These are phyloP conservation scores for Citropsis articulata DNA, from an alignment of 345 rosid genomes.

Conservation along the genomic window DNA sequence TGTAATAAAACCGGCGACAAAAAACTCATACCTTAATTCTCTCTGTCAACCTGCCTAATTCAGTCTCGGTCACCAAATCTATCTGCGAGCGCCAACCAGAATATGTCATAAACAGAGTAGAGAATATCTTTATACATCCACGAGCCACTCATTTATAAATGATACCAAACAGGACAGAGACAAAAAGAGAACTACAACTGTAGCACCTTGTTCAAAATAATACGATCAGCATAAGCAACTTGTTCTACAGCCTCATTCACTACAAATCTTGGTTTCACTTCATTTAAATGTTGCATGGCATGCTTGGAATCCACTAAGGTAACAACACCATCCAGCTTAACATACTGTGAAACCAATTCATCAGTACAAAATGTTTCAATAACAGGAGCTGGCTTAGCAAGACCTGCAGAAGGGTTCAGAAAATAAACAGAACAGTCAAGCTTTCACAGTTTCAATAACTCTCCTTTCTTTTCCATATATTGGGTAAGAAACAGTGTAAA, in stretches of 20 bases:
- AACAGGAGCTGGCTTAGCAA: constrained; percentile 77
- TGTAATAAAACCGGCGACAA: neutral
- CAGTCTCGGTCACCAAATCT: constrained; percentile 60
- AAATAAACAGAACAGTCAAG: neutral
- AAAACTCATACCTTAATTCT: constrained; percentile 53
- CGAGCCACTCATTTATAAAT: neutral
- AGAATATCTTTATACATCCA: neutral
- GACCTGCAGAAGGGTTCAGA: constrained; percentile 43
- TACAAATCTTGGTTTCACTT: constrained; percentile 71
- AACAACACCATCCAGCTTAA: constrained; percentile 76
- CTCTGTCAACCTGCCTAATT: constrained; percentile 42
- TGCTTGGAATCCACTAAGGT: constrained; percentile 77
- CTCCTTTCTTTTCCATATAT: neutral
- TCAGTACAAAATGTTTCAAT: constrained; percentile 69
- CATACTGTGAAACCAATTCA: constrained; percentile 53
- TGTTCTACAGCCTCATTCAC: constrained; percentile 81
- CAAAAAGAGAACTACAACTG: neutral
- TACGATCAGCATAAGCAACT: constrained; percentile 79
- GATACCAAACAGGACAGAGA: neutral
- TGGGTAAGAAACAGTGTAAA: neutral
- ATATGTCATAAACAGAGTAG: neutral
- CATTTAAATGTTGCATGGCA: constrained; percentile 64
- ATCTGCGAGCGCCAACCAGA: constrained; percentile 39
- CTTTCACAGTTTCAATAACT: neutral
- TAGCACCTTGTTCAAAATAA: constrained; percentile 68